Percentiles rank a stretch among this genome's conserved stretches.
Evolutionary conservation across 192 early-diverging fungal species (phyloP).

Genomic region (Linnemannia schmuckeri): DNA sequence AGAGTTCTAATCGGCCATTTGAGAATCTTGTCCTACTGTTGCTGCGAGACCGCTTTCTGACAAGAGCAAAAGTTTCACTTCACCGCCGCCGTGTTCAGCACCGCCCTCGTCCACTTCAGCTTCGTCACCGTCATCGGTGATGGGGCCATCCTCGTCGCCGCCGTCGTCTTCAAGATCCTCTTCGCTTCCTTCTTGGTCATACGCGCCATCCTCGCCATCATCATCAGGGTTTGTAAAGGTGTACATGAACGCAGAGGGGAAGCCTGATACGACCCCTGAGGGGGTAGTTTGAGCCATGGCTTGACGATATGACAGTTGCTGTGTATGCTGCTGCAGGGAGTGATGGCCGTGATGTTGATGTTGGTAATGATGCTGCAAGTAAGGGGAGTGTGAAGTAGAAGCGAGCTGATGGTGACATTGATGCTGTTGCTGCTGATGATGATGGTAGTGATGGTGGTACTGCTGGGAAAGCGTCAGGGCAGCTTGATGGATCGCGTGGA

Average conservation of each 20-base stretch:
- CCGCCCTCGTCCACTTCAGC: not conserved
- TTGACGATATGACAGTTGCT: not conserved
- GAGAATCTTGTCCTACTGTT: not conserved
- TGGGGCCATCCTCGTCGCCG: not conserved
- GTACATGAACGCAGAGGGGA: not conserved
- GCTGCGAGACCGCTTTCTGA: not conserved
- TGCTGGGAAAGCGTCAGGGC: not conserved
- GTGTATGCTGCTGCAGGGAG: not conserved
- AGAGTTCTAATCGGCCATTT: not conserved
- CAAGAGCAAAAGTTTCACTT: not conserved
- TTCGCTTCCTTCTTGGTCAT: not conserved
- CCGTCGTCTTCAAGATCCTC: not conserved
- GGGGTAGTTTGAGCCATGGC: not conserved
- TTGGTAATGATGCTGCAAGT: not conserved
- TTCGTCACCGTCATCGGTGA: not conserved
- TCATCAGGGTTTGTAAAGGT: not conserved
- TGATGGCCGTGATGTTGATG: not conserved
- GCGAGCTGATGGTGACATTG: not conserved
- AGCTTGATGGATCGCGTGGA: not conserved
- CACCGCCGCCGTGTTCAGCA: not conserved
- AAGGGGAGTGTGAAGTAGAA: not conserved
- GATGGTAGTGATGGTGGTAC: slow-evolving; percentile 11
- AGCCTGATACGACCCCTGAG: not conserved
- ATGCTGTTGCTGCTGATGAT: not conserved
- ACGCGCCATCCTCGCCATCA: not conserved